Evolutionary conservation across 2,329 filamentous ascomycete species (phyloP).

Genomic region (Xylariales sp.): DNA sequence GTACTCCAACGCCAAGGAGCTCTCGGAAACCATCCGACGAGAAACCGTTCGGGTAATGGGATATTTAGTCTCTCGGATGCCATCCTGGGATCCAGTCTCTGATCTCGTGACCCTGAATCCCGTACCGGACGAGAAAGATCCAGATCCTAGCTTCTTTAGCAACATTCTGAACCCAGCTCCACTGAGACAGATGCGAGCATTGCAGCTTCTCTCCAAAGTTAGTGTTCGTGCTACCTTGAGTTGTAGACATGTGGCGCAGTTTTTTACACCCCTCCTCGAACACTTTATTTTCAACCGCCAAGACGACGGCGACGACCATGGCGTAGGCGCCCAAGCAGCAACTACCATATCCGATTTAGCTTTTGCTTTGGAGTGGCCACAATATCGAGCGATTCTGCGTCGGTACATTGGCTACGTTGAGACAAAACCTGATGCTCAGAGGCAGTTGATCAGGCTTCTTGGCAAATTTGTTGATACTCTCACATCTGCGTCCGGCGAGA

Average conservation of each 20-base stretch:
- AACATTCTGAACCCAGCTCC: constrained; percentile 93
- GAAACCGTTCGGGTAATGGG: constrained; percentile 86
- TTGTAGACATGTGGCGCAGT: constrained; percentile 82
- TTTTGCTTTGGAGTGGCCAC: constrained; percentile 85
- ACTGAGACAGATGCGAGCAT: constrained; percentile 83
- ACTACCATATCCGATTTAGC: constrained; percentile 80
- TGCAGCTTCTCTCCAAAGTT: constrained; percentile 79
- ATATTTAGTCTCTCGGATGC: constrained; percentile 77
- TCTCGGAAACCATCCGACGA: constrained; percentile 84
- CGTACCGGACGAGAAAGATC: constrained; percentile 70
- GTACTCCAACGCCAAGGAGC: constrained; percentile 78
- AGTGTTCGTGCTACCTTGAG: constrained; percentile 73
- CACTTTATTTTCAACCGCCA: constrained; percentile 90
- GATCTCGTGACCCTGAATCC: constrained; percentile 79
- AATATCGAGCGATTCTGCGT: constrained; percentile 86
- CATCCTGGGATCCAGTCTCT: constrained; percentile 75
- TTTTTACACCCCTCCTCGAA: constrained; percentile 91
- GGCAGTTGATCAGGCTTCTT: constrained; percentile 84
- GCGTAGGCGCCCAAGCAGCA: constrained; percentile 87
- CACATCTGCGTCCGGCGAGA: constrained; percentile 61
- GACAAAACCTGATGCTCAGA: constrained; percentile 84
- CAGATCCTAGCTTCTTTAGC: constrained; percentile 82
- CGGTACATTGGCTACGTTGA: constrained; percentile 86
- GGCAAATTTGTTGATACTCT: constrained; percentile 85
- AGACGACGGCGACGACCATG: constrained; percentile 80